phyloP scores from a whole-genome alignment of 805 yeast genomes.

The Ogataea dorogensis region DNA sequence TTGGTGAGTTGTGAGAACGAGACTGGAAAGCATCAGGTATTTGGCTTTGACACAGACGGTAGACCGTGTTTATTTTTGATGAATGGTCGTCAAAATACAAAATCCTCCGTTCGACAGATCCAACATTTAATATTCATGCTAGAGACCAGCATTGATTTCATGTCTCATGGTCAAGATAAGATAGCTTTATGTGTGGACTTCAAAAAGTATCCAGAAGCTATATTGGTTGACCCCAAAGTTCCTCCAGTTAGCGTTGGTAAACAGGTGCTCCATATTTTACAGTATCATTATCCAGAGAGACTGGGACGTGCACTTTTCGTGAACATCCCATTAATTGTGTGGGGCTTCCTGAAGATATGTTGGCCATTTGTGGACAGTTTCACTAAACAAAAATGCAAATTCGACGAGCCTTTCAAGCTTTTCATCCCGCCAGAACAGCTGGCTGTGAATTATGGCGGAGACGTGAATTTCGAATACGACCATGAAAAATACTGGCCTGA shows the following conservation, averaged over 20 bases:
- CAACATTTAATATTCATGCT: conserved; percentile 92
- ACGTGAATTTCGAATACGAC: conserved; percentile 75
- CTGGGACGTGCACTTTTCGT: conserved; percentile 88
- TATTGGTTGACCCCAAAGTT: conserved; percentile 38
- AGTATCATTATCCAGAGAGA: conserved; percentile 96
- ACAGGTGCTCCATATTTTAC: conserved; percentile 86
- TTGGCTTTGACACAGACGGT: conserved; percentile 87
- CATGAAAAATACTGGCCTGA: conserved; percentile 83
- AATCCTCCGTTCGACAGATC: conserved; percentile 83
- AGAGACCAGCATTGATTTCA: conserved; percentile 86
- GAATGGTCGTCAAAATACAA: conserved; percentile 97
- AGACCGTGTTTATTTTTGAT: conserved; percentile 89
- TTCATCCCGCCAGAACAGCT: conserved; percentile 81
- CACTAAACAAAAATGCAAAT: conserved; percentile 90
- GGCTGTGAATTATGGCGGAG: conserved; percentile 82
- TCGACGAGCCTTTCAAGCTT: conserved; percentile 81
- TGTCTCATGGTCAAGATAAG: conserved; percentile 96
- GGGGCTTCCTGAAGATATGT: conserved; percentile 88
- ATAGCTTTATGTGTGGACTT: conserved; percentile 90
- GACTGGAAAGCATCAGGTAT: conserved; percentile 86
- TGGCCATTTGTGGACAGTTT: conserved; percentile 96
- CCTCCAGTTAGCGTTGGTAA: conserved; percentile 87
- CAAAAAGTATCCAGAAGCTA: conserved; percentile 65
- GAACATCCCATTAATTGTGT: conserved; percentile 92
- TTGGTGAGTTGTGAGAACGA: conserved; percentile 67